Base-by-base conservation (phyloP, 2,329 filamentous ascomycete genomes). In the Colletotrichum lini region DNA sequence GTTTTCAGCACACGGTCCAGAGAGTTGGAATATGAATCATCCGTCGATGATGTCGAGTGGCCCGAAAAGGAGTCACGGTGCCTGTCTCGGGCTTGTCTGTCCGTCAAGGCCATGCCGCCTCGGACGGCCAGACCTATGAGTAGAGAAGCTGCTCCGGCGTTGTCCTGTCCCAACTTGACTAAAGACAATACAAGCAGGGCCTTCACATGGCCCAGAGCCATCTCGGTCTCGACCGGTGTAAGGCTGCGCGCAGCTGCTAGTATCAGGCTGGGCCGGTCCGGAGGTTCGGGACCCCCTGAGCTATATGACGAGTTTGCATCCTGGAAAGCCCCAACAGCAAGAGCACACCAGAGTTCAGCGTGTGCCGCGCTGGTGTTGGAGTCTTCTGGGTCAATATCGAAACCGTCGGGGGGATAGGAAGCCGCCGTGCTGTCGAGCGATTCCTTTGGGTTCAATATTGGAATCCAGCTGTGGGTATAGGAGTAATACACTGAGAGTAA, bases 381-480 rank as follows among this genome's bases (percentile, higher is more conserved):
- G 5, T 77, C 74, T 10, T 77, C 75, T 4, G 77, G 74, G n/a
- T 74, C 62, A 10, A 78, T 44, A 3, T 77, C 77, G 52, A 79
- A 77, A 59, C 75, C 85, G 67, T 77, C 80, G 35, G 73, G 56
- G 35, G 81, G 76, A 42, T 88, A 89, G 9, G 79, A 78, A 49
- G 83, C 79, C 0, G 82, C 87, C 69, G 78, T 84, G 67, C 75
- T 84, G 60, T 92, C 82, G 5, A 93, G 82, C 52, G 87, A 86
- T 59, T 92, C 88, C 73, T 91, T 92, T 26, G 58, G 15, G 73
- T 94, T 91, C 13, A 92, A 84, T 35, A 95, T 90, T 0, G 93
- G 93, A 35, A 95, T 85, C 93, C 93, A 95, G 64, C 88, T 90
- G 78, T 95, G 92, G 0, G 91, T 93, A 75, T 93, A 94, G 1